Percentiles rank a stretch among this genome's conserved stretches.
phyloP scores from a whole-genome alignment of 192 early-diverging fungal genomes.

The Dispira parvispora region DNA sequence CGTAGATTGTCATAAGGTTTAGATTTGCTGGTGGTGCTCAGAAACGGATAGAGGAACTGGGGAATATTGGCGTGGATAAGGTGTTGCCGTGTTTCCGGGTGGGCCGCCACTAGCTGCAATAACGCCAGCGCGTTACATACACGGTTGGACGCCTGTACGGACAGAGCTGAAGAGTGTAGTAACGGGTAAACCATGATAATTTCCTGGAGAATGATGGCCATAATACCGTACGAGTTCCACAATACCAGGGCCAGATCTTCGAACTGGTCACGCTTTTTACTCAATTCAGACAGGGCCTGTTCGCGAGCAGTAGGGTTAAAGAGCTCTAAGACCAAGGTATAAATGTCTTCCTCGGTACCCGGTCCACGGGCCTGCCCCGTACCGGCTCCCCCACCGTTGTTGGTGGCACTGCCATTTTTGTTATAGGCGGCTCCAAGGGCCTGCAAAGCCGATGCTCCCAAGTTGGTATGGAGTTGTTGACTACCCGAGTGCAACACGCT shows the following conservation, averaged over 20 bases:
- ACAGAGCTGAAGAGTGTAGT: slow-evolving; percentile 71
- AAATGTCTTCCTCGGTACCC: slow-evolving; percentile 63
- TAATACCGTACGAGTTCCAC: slow-evolving; percentile 96
- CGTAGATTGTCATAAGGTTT: slow-evolving; percentile 93
- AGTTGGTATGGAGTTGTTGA: too few species aligned
- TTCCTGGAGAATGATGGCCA: slow-evolving; percentile 88
- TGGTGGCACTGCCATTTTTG: too few species aligned
- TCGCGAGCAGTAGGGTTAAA: slow-evolving; percentile 64
- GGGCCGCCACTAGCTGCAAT: slow-evolving; percentile 89
- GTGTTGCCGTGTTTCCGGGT: slow-evolving; percentile 68
- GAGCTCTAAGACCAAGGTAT: slow-evolving; percentile 71
- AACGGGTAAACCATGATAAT: slow-evolving; percentile 91
- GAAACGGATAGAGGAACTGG: slow-evolving; percentile 91
- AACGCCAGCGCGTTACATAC: slow-evolving; percentile 93
- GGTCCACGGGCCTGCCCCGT: not conserved
- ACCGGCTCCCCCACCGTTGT: too few species aligned
- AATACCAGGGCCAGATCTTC: slow-evolving; percentile 90
- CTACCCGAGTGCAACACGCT: too few species aligned
- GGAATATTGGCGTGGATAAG: slow-evolving; percentile 74
- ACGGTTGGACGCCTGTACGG: slow-evolving; percentile 78
- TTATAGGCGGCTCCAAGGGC: too few species aligned
- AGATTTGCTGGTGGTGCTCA: slow-evolving; percentile 90
- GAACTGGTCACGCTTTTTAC: slow-evolving; percentile 87
- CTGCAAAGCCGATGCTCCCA: too few species aligned
- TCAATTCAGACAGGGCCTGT: slow-evolving; percentile 79